Evolutionary conservation across 495 filamentous ascomycete species (phyloP).

Genomic region (Letharia columbiana): DNA sequence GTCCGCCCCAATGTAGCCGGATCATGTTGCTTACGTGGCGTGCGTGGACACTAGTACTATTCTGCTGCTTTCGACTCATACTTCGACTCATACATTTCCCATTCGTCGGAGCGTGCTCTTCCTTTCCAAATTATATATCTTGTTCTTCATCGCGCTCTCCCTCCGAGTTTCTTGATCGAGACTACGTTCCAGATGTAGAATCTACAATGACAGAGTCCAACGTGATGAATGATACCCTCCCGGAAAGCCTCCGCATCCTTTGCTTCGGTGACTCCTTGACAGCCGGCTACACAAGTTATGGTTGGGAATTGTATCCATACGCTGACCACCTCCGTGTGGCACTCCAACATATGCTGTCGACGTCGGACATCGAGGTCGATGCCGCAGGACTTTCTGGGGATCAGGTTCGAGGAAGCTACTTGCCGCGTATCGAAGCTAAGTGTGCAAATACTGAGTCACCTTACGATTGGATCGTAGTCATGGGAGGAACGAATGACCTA

Average conservation of each 20-base stretch:
- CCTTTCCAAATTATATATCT: slow-evolving; percentile 14
- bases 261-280: slow-evolving; percentile 62
- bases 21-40: not conserved
- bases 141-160: slow-evolving; percentile 11
- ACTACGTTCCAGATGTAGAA: not conserved
- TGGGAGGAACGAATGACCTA: slow-evolving; percentile 56
- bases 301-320: slow-evolving; percentile 45
- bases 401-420: slow-evolving; percentile 39
- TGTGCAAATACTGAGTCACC: slow-evolving; percentile 31
- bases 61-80: not conserved
- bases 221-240: slow-evolving; percentile 3
- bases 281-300: slow-evolving; percentile 43
- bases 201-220: slow-evolving; percentile 5
- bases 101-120: slow-evolving; percentile 13
- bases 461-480: slow-evolving; percentile 40
- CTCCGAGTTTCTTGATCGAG: not conserved
- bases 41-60: not conserved
- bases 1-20: not conserved
- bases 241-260: slow-evolving; percentile 35
- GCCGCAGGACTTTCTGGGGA: slow-evolving; percentile 46
- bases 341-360: slow-evolving; percentile 17
- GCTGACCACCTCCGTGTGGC: slow-evolving; percentile 28
- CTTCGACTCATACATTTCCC: not conserved
- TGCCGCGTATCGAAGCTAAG: slow-evolving; percentile 38
- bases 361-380: slow-evolving; percentile 26